These are phyloP conservation scores for Acanthamoeba sp. DNA, from an alignment of 208 protist species.

Conservation along the genomic window DNA sequence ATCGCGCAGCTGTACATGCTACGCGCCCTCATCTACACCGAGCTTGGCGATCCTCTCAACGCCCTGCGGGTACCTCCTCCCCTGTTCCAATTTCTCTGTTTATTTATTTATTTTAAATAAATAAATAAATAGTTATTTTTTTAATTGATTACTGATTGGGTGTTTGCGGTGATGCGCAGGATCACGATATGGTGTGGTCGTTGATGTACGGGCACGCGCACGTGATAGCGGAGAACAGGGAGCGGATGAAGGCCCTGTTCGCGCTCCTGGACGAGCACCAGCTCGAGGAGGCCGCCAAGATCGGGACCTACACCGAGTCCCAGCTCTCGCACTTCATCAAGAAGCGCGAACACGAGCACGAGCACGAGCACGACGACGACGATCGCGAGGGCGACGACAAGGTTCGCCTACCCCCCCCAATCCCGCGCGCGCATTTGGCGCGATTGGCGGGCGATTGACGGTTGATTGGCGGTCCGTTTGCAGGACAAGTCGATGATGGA, in stretches of 20 bases:
- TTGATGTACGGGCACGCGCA: slow-evolving; percentile 36
- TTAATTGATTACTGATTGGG: too few species aligned
- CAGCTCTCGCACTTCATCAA: slow-evolving; percentile 6
- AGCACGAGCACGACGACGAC: neutral
- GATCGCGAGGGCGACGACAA: neutral
- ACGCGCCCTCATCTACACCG: slow-evolving; percentile 5
- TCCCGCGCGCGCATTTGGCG: too few species aligned
- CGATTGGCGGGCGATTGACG: neutral
- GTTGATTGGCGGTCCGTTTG: neutral
- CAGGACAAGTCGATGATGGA: slow-evolving; percentile 17
- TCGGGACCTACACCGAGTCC: slow-evolving; percentile 12
- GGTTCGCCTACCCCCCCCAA: neutral
- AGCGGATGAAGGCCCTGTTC: neutral
- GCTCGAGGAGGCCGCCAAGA: neutral
- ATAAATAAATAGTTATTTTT: too few species aligned
- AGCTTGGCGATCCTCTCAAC: neutral
- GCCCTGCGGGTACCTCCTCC: neutral
- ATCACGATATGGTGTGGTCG: slow-evolving; percentile 47
- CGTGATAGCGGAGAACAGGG: slow-evolving; percentile 1
- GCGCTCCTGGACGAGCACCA: slow-evolving; percentile 5
- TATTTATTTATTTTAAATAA: too few species aligned
- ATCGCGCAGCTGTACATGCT: slow-evolving; percentile 32
- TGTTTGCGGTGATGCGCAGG: neutral
- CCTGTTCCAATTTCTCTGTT: too few species aligned
- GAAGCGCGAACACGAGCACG: neutral